These are phyloP conservation scores for Centrapalus pauciflorus DNA, from an alignment of 129 eudicot species.

Conservation along the genomic window DNA sequence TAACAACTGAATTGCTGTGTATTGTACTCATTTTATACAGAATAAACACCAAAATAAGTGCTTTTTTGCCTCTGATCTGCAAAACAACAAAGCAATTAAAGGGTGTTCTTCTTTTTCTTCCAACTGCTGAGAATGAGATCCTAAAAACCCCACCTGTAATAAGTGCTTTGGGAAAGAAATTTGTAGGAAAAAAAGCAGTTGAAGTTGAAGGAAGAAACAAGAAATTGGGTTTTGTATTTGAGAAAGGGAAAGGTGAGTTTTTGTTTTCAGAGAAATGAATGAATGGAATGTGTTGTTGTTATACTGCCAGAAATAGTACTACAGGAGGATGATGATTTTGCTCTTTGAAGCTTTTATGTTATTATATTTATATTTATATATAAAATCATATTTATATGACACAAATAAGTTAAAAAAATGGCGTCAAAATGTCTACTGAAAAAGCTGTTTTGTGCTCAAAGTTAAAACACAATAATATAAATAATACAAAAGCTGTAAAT, in stretches of 20 bases:
- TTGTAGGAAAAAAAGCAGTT: conserved; percentile 13
- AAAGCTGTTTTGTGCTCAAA: conserved; percentile 35
- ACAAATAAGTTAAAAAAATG: conserved; percentile 6
- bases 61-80: background rate
- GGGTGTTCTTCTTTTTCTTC: conserved; percentile 10
- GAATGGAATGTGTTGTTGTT: conserved; percentile 31
- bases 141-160: conserved; percentile 15
- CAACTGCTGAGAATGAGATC: too few species aligned
- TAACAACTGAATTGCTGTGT: conserved; percentile 39
- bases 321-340: conserved; percentile 22
- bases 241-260: conserved; percentile 23
- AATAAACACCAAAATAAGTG: background rate
- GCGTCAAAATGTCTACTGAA: conserved; percentile 15
- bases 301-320: conserved; percentile 21
- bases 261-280: conserved; percentile 32
- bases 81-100: background rate
- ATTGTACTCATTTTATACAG: conserved; percentile 38
- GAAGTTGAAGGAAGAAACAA: conserved; percentile 9
- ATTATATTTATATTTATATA: too few species aligned
- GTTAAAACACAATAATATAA: conserved; percentile 12
- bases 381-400: conserved; percentile 1
- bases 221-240: background rate
- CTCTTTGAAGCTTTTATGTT: conserved; percentile 14
- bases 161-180: conserved; percentile 34
- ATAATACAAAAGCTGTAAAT: conserved; percentile 28